Evolutionary conservation across 116 monocot species (phyloP).

Genomic region (Trichopus zeylanicus): DNA sequence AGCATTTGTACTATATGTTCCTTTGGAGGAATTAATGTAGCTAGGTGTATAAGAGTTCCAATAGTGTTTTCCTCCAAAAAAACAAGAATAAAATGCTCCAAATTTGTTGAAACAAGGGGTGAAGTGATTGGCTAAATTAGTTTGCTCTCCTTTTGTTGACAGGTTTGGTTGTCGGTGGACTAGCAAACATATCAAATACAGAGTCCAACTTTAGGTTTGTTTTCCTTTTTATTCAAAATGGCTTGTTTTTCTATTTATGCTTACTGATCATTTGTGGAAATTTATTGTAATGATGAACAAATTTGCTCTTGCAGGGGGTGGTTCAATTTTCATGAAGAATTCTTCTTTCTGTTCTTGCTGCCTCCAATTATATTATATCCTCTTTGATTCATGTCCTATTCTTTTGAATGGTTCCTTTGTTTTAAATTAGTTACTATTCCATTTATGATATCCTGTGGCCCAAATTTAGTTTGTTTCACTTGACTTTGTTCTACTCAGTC

Average conservation of each 20-base stretch:
- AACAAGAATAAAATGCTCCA: background rate
- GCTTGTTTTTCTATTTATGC: background rate
- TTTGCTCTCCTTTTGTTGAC: constrained; percentile 3
- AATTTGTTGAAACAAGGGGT: too few species aligned
- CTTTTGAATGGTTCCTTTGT: constrained; percentile 1
- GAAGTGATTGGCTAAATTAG: too few species aligned
- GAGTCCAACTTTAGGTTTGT: constrained; percentile 77
- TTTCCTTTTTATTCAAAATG: too few species aligned
- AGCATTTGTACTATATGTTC: background rate
- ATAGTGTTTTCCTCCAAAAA: background rate
- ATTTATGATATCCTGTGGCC: background rate
- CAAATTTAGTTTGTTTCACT: constrained; percentile 26
- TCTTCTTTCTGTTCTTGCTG: constrained; percentile 95
- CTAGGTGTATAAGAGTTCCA: background rate
- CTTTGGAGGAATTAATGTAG: background rate
- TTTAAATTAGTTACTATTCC: constrained; percentile 1
- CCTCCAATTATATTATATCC: constrained; percentile 99
- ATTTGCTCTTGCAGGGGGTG: constrained; percentile 57
- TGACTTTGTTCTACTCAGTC: constrained; percentile 78
- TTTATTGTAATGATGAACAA: too few species aligned
- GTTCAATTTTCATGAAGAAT: constrained; percentile 99
- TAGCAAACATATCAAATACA: constrained; percentile 87
- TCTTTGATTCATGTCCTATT: constrained; percentile 4
- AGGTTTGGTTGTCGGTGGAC: constrained; percentile 87
- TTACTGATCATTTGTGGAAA: too few species aligned